These are phyloP conservation scores for Glycine soja DNA, from an alignment of 306 rosid species.

Conservation along the genomic window DNA sequence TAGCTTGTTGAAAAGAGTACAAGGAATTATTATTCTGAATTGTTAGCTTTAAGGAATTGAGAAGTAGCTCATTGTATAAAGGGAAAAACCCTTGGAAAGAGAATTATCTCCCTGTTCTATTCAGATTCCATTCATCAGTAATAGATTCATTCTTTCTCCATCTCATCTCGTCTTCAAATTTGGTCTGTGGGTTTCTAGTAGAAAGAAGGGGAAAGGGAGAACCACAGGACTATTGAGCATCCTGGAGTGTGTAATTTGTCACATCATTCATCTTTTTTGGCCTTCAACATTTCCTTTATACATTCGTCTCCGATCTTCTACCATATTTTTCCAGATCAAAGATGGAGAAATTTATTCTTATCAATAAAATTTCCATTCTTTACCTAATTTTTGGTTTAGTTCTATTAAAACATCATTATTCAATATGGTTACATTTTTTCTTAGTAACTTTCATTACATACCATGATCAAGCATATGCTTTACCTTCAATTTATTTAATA, in stretches of 20 bases:
- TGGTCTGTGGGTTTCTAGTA: not conserved
- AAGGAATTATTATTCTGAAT: not conserved
- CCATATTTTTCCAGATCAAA: not conserved
- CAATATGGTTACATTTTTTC: not conserved
- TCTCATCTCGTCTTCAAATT: not conserved
- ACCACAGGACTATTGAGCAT: not conserved
- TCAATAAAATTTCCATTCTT: conserved; percentile 11
- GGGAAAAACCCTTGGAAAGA: conserved; percentile 13
- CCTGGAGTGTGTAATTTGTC: not conserved
- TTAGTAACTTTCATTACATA: not conserved
- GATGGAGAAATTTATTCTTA: not conserved
- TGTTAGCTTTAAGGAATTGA: conserved; percentile 12
- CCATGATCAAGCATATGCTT: conserved; percentile 10
- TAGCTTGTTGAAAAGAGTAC: not conserved
- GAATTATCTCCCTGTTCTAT: not conserved
- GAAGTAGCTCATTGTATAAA: not conserved
- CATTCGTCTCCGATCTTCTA: not conserved
- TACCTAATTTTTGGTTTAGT: not conserved
- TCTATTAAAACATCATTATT: not conserved
- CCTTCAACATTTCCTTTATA: not conserved
- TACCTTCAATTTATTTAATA: conserved; percentile 27
- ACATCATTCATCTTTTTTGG: not conserved
- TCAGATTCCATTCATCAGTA: not conserved
- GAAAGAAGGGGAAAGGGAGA: not conserved
- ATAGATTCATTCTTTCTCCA: not conserved